phyloP scores from a whole-genome alignment of 495 filamentous ascomycete genomes.

The Chaetomium cochliodes region DNA sequence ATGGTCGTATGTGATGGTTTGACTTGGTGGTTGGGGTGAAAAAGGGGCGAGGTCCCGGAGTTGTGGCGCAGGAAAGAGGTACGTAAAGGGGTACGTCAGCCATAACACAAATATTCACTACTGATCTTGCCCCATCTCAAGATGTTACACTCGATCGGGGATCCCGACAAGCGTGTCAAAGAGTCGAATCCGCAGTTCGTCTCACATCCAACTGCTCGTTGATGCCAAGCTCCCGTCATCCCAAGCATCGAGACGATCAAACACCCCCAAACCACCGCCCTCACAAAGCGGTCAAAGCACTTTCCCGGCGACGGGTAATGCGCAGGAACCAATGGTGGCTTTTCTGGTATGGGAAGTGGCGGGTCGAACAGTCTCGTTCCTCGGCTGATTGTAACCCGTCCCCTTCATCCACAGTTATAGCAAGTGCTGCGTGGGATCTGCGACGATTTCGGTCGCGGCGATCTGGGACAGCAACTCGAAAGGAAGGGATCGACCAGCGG shows the following conservation, averaged over 20 bases:
- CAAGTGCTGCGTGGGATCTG: neutral
- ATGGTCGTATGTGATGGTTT: slow-evolving; percentile 16
- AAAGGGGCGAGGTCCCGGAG: too few species aligned
- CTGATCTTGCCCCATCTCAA: too few species aligned
- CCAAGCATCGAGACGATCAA: slow-evolving; percentile 4
- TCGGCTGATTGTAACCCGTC: slow-evolving; percentile 7
- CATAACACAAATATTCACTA: too few species aligned
- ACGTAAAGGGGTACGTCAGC: too few species aligned
- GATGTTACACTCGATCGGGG: neutral
- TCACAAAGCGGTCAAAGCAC: neutral
- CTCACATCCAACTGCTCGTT: neutral
- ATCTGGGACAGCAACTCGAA: neutral
- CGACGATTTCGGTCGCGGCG: slow-evolving; percentile 17
- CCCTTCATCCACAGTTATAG: too few species aligned
- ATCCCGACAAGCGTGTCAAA: neutral
- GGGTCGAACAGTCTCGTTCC: neutral
- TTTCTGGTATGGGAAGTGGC: neutral
- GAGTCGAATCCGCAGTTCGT: neutral
- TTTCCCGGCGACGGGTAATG: neutral
- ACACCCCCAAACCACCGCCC: neutral
- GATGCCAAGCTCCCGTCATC: slow-evolving; percentile 8
- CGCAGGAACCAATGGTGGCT: neutral
- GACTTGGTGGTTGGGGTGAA: too few species aligned
- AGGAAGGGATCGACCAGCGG: neutral
- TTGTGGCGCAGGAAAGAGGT: too few species aligned